Percentiles rank a stretch among this genome's conserved stretches.
Conservation (phyloP, 495 filamentous ascomycete genomes). For the Talaromyces thailandensis region DNA sequence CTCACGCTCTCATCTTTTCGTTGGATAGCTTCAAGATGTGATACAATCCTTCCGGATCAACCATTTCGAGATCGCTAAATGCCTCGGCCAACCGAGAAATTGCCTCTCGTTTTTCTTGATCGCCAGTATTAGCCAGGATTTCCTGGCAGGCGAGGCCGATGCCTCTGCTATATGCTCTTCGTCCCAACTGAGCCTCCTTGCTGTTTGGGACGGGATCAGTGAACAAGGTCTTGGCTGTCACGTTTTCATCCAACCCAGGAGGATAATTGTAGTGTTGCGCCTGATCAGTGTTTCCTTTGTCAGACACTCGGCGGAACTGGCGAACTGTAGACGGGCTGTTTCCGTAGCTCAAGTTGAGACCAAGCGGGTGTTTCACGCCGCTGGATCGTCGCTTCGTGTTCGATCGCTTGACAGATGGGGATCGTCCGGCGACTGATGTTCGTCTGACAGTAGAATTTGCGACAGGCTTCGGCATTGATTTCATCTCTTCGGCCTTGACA, state of each 20-base stretch:
- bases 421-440: slow-evolving; percentile 38
- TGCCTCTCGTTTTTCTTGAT: slow-evolving; percentile 67
- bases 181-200: slow-evolving; percentile 74
- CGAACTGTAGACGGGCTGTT: slow-evolving; percentile 84
- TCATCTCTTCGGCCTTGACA: slow-evolving; percentile 31
- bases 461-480: slow-evolving; percentile 32
- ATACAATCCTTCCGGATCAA: slow-evolving; percentile 87
- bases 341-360: slow-evolving; percentile 79
- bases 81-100: slow-evolving; percentile 73
- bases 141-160: slow-evolving; percentile 77
- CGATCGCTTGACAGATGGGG: slow-evolving; percentile 33
- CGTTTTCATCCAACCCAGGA: slow-evolving; percentile 37
- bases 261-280: slow-evolving; percentile 20
- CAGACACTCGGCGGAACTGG: slow-evolving; percentile 81
- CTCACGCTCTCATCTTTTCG: slow-evolving; percentile 44
- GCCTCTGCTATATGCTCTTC: slow-evolving; percentile 67
- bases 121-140: slow-evolving; percentile 67
- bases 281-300: slow-evolving; percentile 40
- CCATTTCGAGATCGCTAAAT: slow-evolving; percentile 71
- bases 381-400: slow-evolving; percentile 42
- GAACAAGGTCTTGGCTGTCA: slow-evolving; percentile 24
- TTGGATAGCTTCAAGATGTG: slow-evolving; percentile 68
- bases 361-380: slow-evolving; percentile 63
- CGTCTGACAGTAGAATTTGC: slow-evolving; percentile 43
- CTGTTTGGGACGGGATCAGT: slow-evolving; percentile 29